Evolutionary conservation across 495 filamentous ascomycete genomes (phyloP).

Genomic region (Trichodelitschia bisporula): DNA sequence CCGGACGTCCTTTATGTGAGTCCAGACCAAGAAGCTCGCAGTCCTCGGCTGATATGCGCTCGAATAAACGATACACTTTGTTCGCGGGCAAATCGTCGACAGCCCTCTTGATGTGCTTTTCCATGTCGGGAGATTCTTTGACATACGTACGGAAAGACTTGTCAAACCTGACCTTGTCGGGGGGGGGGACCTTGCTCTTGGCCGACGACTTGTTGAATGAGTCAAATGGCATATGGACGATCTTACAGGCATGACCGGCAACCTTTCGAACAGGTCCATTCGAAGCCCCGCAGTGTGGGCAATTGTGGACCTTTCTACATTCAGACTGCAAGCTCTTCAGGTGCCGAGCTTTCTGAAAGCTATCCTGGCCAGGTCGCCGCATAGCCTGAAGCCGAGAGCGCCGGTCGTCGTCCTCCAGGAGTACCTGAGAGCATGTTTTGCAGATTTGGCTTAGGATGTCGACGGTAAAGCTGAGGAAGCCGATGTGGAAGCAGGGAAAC

Average conservation of each 20-base stretch:
- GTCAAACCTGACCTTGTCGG: constrained; percentile 60
- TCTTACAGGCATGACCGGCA: constrained; percentile 51
- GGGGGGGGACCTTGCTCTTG: constrained; percentile 53
- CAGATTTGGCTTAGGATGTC: constrained; percentile 79
- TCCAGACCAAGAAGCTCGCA: constrained; percentile 81
- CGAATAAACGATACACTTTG: constrained; percentile 71
- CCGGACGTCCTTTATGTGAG: constrained; percentile 64
- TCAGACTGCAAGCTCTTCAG: constrained; percentile 71
- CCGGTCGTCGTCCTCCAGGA: constrained; percentile 53
- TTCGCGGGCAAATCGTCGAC: constrained; percentile 87
- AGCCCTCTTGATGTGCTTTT: constrained; percentile 70
- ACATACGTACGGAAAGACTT: constrained; percentile 57
- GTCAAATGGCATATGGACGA: constrained; percentile 81
- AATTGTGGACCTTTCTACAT: constrained; percentile 61
- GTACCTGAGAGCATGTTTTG: constrained; percentile 58
- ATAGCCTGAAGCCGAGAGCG: constrained; percentile 50
- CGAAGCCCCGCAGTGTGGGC: constrained; percentile 46
- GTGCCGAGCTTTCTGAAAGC: constrained; percentile 49
- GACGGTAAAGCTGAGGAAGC: constrained; percentile 79
- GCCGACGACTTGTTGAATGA: constrained; percentile 68
- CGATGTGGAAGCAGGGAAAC: constrained; percentile 81
- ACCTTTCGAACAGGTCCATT: constrained; percentile 82
- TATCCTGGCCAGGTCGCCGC: constrained; percentile 63
- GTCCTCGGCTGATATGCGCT: constrained; percentile 57
- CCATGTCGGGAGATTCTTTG: constrained; percentile 50